These are phyloP conservation scores for Chaetomium olivaceum DNA, from an alignment of 2,329 filamentous ascomycete species.

Conservation along the genomic window DNA sequence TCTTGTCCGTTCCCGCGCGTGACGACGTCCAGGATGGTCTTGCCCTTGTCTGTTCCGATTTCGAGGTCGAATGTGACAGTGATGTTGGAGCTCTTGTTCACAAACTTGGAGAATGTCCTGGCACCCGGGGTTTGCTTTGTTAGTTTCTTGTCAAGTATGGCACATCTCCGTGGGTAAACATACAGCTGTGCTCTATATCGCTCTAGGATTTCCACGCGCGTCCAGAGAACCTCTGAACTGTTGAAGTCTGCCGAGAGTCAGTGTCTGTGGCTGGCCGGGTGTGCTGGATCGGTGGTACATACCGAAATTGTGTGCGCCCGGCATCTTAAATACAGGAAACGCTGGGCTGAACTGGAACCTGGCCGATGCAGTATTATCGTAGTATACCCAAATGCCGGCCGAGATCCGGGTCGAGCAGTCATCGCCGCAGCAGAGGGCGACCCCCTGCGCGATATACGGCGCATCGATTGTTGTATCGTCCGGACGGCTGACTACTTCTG, in stretches of 20 bases:
- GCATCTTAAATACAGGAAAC: neutral
- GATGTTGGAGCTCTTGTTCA: neutral
- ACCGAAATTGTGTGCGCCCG: neutral
- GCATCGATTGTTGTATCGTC: neutral
- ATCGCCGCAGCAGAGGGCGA: slow-evolving; percentile 18
- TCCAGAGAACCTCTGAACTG: slow-evolving; percentile 3
- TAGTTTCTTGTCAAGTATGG: neutral
- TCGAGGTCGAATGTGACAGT: neutral
- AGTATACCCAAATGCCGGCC: neutral
- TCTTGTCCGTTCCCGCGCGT: neutral
- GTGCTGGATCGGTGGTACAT: neutral
- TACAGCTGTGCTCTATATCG: neutral
- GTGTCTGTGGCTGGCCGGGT: neutral
- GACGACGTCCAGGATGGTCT: neutral
- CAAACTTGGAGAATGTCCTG: slow-evolving; percentile 13
- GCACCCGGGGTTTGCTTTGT: neutral
- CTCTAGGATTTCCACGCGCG: neutral
- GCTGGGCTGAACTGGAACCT: neutral
- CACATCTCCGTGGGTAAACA: neutral
- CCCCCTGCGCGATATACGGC: neutral
- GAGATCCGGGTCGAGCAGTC: slow-evolving; percentile 16
- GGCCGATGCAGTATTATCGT: neutral
- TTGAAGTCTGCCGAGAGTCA: slow-evolving; percentile 1
- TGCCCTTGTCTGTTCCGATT: neutral
- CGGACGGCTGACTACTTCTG: neutral